Evolutionary conservation across 768 basidiomycete species (phyloP).

Genomic region (Scleroderma citrinum): DNA sequence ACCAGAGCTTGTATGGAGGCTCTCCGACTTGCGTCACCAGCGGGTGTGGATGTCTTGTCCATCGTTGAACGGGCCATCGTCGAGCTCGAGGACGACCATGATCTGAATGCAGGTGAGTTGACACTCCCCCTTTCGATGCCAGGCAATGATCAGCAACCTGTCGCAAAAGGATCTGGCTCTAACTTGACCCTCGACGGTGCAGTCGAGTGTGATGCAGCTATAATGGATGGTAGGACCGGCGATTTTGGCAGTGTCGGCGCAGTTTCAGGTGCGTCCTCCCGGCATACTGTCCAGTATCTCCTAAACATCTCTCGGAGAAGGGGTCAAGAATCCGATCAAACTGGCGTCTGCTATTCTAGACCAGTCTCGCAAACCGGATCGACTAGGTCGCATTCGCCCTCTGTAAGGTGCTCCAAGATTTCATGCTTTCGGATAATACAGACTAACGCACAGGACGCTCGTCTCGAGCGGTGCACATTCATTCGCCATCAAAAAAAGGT

Average conservation of each 20-base stretch:
- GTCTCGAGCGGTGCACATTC: slow-evolving; percentile 53
- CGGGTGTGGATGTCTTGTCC: slow-evolving; percentile 30
- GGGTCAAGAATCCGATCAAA: slow-evolving; percentile 64
- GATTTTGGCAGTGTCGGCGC: slow-evolving; percentile 75
- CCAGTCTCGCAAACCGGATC: slow-evolving; percentile 40
- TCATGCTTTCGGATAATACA: background rate
- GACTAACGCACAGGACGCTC: slow-evolving; percentile 40
- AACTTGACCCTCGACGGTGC: slow-evolving; percentile 69
- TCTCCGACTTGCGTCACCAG: slow-evolving; percentile 18
- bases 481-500: slow-evolving; percentile 39
- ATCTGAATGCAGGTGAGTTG: slow-evolving; percentile 61
- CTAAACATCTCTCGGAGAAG: slow-evolving; percentile 27
- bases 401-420: slow-evolving; percentile 33
- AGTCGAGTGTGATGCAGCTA: slow-evolving; percentile 79
- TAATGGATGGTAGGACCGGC: slow-evolving; percentile 48
- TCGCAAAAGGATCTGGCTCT: slow-evolving; percentile 57
- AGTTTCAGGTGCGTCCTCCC: slow-evolving; percentile 45
- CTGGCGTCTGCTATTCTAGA: slow-evolving; percentile 55
- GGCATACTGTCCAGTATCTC: background rate
- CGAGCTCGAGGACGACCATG: slow-evolving; percentile 58
- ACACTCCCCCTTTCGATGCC: background rate
- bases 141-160: background rate
- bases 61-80: slow-evolving; percentile 50
- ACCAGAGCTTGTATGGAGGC: slow-evolving; percentile 49
- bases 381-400: slow-evolving; percentile 64